These are phyloP conservation scores for Cryphonectria carpinicola DNA, from an alignment of 2,329 filamentous ascomycete species.

Conservation along the genomic window DNA sequence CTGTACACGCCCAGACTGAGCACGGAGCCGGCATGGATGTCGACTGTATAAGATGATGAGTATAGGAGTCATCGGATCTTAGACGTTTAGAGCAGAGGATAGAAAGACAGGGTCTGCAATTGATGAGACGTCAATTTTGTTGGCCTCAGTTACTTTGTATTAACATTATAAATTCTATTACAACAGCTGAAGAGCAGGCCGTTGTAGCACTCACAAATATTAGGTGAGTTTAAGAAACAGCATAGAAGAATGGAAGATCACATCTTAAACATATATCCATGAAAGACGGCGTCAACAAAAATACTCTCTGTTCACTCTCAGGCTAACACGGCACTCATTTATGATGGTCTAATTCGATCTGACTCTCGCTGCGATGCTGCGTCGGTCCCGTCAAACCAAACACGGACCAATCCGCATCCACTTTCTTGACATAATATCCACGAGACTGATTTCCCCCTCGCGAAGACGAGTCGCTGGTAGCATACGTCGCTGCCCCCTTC, in stretches of 20 bases:
- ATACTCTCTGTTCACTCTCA: neutral
- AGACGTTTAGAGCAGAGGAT: neutral
- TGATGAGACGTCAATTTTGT: neutral
- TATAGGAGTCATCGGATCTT: no score
- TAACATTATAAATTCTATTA: neutral
- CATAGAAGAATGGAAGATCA: neutral
- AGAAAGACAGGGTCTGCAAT: neutral
- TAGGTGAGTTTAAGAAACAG: neutral
- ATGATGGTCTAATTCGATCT: conserved; percentile 38
- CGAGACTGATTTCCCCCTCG: neutral
- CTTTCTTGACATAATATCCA: neutral
- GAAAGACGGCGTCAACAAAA: no score
- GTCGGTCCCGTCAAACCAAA: conserved; percentile 8
- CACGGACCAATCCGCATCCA: conserved; percentile 7
- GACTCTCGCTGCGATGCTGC: conserved; percentile 33
- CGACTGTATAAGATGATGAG: conserved; percentile 5
- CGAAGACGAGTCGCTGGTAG: conserved; percentile 3
- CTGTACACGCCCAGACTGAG: conserved; percentile 18
- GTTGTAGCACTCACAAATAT: neutral
- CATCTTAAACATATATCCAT: neutral
- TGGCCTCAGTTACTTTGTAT: neutral
- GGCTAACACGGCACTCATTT: neutral
- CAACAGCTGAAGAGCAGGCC: no score
- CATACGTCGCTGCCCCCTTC: conserved; percentile 11
- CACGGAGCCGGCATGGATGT: conserved; percentile 29